A percentile compares a stretch with the other conserved stretches of the same genome.
Evolutionary conservation across 257 asterid genomes (phyloP).

Genomic region (Leptodermis oblonga): DNA sequence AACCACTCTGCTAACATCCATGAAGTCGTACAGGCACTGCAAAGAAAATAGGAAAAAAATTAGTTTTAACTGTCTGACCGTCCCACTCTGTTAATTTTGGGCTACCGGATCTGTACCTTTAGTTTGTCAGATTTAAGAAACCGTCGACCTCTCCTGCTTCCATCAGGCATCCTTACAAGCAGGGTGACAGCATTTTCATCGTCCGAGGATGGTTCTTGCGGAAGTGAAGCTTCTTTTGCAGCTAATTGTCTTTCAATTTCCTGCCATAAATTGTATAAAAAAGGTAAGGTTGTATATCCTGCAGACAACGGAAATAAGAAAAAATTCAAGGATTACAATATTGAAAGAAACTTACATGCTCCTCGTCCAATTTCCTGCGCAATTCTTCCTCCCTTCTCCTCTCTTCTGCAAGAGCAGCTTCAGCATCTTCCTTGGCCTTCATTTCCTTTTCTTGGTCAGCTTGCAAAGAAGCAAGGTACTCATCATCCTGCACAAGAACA

Average conservation of each 20-base stretch:
- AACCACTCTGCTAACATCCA: constrained; percentile 72
- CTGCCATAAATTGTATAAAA: constrained; percentile 31
- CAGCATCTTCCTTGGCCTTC: constrained; percentile 96
- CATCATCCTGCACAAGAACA: constrained; percentile 73
- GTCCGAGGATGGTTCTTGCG: constrained; percentile 75
- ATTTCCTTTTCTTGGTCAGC: constrained; percentile 97
- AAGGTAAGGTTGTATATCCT: not conserved
- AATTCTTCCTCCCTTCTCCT: constrained; percentile 73
- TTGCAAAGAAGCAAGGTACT: constrained; percentile 85
- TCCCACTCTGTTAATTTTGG: not conserved
- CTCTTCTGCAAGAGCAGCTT: constrained; percentile 77
- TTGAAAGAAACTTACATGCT: constrained; percentile 40
- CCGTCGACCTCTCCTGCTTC: constrained; percentile 88
- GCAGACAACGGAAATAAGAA: not conserved
- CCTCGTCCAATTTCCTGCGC: constrained; percentile 54
- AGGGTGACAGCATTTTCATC: constrained; percentile 84
- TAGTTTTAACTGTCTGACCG: constrained; percentile 21
- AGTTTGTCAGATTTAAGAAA: constrained; percentile 82
- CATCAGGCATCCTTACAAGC: constrained; percentile 96
- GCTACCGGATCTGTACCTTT: constrained; percentile 50
- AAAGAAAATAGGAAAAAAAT: constrained; percentile 13
- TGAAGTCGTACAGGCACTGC: constrained; percentile 83
- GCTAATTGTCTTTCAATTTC: constrained; percentile 84
- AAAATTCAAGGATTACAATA: not conserved
- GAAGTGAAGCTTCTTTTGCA: constrained; percentile 90